Percentiles rank a stretch among this genome's conserved stretches.
Evolutionary conservation across 1,284 basidiomycete species (phyloP).

Genomic region (Trichosporon sp.): DNA sequence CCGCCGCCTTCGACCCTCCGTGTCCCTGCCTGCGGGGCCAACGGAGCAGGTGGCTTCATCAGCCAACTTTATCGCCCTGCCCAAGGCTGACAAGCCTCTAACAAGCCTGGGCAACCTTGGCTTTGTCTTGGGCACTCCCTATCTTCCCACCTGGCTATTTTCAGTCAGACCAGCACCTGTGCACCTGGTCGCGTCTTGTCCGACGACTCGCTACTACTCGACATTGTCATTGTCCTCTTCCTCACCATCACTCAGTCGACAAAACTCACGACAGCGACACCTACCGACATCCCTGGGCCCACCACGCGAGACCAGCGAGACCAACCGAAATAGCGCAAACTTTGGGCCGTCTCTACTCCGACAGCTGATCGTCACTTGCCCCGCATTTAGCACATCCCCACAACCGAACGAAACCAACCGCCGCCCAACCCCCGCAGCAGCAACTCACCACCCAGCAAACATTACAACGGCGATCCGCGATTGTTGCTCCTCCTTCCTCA

Average conservation of each 20-base stretch:
- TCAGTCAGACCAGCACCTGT: neutral
- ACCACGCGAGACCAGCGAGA: neutral
- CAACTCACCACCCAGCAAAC: neutral
- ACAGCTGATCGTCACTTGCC: conserved; percentile 5
- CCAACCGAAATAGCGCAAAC: neutral
- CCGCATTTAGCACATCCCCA: conserved; percentile 5
- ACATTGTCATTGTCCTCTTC: neutral
- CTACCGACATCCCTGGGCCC: neutral
- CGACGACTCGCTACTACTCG: too few relatives aligned
- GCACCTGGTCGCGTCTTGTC: neutral
- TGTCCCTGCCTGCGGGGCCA: too few relatives aligned
- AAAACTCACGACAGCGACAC: neutral
- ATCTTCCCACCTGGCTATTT: neutral
- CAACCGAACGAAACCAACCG: neutral
- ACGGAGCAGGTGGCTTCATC: neutral
- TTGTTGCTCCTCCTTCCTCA: too few relatives aligned
- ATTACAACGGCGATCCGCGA: neutral
- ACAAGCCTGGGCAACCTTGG: neutral
- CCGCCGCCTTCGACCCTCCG: too few relatives aligned
- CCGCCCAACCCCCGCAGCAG: neutral
- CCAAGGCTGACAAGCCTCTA: neutral
- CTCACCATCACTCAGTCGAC: neutral
- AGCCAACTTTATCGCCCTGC: neutral
- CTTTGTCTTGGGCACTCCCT: neutral
- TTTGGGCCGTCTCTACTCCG: neutral